Evolutionary conservation across 345 rosid species (phyloP), one percentile per base, ranked within the genome.

Genomic region (Acer campestre): DNA sequence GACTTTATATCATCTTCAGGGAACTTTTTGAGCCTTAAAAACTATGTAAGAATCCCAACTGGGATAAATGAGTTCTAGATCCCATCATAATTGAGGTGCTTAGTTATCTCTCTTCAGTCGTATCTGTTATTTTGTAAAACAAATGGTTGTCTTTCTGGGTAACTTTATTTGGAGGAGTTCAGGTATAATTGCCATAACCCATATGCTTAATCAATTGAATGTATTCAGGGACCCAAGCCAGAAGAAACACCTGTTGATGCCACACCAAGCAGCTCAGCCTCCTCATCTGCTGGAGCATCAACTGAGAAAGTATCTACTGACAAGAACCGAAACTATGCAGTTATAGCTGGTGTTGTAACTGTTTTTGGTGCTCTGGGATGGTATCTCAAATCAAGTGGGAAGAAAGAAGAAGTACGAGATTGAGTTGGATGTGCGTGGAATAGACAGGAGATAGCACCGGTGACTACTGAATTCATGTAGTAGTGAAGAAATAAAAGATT

Each of bases 311-410:
- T 84, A 70, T 96, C 98, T 4, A 85, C 90, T 3, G 98, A 91
- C 84, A 91, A 90, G 75, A 53, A 83, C 89, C 73, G 89, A 56
- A 96, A 94, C 85, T 94, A 94, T 68, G 98, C 94, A 1, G 97
- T 96, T 29, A 42, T 91, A n/a, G 98, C 98, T 0, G 98, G 97
- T 68, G 78, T 83, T 18, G 67, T 91, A 71, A 85, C 99, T 6
- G 75, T 64, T 17, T 9, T 88, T 9, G 95, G 90, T 78, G 92
- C 97, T 35, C 65, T 93, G 27, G 99, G 99, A 69, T 94, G 98
- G 99, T 96, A 94, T 82, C 79, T 96, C 76, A 88, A 86, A 75
- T 89, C 92, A 35, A 84, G 89, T n/a, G 81, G 82, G 49, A 91
- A 94, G 95, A 94, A 94, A 46, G 90, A 82, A 74, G 85, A 92